phyloP scores from a whole-genome alignment of 768 basidiomycete genomes.

The Kwoniella europaea region DNA sequence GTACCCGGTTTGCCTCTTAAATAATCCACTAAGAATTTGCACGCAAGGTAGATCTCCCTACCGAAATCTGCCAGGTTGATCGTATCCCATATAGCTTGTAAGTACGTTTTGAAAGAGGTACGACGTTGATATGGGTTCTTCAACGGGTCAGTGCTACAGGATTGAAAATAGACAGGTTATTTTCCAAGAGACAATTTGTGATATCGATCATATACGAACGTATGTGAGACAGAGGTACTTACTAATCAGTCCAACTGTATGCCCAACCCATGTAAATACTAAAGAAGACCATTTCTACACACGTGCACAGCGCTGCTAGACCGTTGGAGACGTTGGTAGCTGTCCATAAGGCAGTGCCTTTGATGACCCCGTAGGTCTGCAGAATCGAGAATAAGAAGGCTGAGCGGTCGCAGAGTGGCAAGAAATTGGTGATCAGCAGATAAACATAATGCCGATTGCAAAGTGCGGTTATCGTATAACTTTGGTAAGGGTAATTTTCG shows the following conservation, averaged over 20 bases:
- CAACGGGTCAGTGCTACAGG: slow-evolving; percentile 20
- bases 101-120: slow-evolving; percentile 39
- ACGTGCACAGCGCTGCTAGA: slow-evolving; percentile 77
- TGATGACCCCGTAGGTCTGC: slow-evolving; percentile 68
- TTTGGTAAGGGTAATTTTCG: slow-evolving; percentile 61
- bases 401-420: neutral
- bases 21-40: slow-evolving; percentile 67
- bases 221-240: neutral
- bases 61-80: slow-evolving; percentile 64
- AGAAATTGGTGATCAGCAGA: neutral
- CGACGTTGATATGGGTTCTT: slow-evolving; percentile 31
- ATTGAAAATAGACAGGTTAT: too few species aligned
- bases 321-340: slow-evolving; percentile 82
- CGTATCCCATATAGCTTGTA: slow-evolving; percentile 45
- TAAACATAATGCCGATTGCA: neutral
- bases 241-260: slow-evolving; percentile 74
- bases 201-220: too few species aligned
- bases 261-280: slow-evolving; percentile 67
- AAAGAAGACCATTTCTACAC: slow-evolving; percentile 70
- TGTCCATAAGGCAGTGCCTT: slow-evolving; percentile 82
- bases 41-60: slow-evolving; percentile 68
- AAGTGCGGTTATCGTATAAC: neutral
- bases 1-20: slow-evolving; percentile 57
- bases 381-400: slow-evolving; percentile 68
- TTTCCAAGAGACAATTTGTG: too few species aligned